These are phyloP conservation scores for Clonostachys rhizophaga DNA, from an alignment of 2,329 filamentous ascomycete species.

Conservation along the genomic window DNA sequence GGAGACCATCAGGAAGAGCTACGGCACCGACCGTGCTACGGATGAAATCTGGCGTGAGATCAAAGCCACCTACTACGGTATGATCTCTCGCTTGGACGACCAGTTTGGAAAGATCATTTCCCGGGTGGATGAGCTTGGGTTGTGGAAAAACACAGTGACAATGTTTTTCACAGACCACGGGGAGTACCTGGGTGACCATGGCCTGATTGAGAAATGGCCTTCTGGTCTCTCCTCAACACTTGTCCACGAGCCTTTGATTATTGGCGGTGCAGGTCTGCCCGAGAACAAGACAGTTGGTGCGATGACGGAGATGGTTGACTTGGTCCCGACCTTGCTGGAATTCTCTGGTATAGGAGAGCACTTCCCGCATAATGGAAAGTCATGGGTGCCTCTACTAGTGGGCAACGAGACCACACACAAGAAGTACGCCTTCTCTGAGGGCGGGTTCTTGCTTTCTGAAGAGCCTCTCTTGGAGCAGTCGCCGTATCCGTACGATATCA, in stretches of 20 bases:
- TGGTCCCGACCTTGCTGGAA: conserved; percentile 36
- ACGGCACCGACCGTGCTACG: conserved; percentile 31
- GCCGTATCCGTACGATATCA: conserved; percentile 39
- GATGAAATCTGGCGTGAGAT: conserved; percentile 36
- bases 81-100: conserved; percentile 37
- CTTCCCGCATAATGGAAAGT: conserved; percentile 32
- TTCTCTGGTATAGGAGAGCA: conserved; percentile 26
- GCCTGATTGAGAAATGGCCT: conserved; percentile 43
- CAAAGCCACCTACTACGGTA: conserved; percentile 38
- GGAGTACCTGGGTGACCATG: conserved; percentile 40
- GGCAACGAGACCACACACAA: conserved; percentile 20
- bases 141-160: conserved; percentile 32
- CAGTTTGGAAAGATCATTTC: conserved; percentile 35
- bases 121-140: conserved; percentile 19
- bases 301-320: conserved; percentile 38
- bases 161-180: conserved; percentile 40
- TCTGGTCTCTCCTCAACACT: conserved; percentile 34
- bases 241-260: conserved; percentile 35
- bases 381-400: conserved; percentile 20
- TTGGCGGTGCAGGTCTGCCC: conserved; percentile 33
- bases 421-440: conserved; percentile 34
- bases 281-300: conserved; percentile 19
- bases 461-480: conserved; percentile 38
- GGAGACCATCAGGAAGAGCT: conserved; percentile 26
- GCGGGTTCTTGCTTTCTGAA: conserved; percentile 34